A percentile compares a stretch with the other conserved stretches of the same genome.
phyloP scores from a whole-genome alignment of 345 rosid species.

The Rhizophora mangle region DNA sequence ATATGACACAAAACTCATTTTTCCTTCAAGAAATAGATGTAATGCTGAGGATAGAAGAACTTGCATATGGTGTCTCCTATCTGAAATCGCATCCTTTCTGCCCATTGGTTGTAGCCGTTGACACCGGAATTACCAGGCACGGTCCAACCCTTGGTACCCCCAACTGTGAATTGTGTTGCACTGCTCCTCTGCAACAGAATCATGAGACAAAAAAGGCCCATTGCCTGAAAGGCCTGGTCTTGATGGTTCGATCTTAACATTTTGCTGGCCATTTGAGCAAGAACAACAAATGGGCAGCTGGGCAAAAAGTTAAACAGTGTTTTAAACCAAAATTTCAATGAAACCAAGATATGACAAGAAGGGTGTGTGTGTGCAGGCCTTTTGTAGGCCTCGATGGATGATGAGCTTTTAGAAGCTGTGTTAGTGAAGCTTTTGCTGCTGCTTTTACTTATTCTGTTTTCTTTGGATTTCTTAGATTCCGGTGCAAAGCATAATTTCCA shows the following conservation, averaged over 20 bases:
- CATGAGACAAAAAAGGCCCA: conserved; percentile 43
- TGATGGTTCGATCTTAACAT: conserved; percentile 18
- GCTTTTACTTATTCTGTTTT: conserved; percentile 15
- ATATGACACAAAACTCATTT: no score
- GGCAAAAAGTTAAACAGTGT: not conserved
- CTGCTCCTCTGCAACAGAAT: conserved; percentile 33
- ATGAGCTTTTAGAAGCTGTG: conserved; percentile 44
- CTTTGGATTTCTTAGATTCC: conserved; percentile 44
- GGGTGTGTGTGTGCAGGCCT: conserved; percentile 26
- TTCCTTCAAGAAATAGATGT: no score
- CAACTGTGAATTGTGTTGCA: conserved; percentile 61
- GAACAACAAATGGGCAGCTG: no score
- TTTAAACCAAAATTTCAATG: not conserved
- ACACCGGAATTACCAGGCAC: conserved; percentile 36
- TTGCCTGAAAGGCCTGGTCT: conserved; percentile 14
- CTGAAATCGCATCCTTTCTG: conserved; percentile 66
- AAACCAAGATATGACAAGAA: conserved; percentile 19
- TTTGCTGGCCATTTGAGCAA: conserved; percentile 25
- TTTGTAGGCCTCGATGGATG: conserved; percentile 51
- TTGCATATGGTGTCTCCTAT: conserved; percentile 52
- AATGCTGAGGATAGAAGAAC: no score
- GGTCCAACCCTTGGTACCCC: conserved; percentile 63
- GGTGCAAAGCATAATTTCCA: conserved; percentile 62
- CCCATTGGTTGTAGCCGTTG: conserved; percentile 58
- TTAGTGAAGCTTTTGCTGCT: conserved; percentile 47